A percentile compares a stretch with the other conserved stretches of the same genome.
phyloP scores from a whole-genome alignment of 1,139 yeast genomes.

The Zygosaccharomyces pseudobailii region DNA sequence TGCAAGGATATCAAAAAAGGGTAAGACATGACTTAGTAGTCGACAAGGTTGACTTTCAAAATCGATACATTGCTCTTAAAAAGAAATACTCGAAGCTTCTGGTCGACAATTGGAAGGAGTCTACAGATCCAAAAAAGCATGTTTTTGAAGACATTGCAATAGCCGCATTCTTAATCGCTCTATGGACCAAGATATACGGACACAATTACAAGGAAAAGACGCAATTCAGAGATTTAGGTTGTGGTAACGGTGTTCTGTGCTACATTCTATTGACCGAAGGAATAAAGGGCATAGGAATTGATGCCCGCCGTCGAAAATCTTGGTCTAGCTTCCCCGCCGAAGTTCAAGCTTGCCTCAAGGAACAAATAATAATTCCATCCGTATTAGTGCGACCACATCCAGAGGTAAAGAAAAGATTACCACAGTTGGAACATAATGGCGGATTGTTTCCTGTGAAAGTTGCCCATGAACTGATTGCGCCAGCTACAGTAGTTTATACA shows the following conservation, averaged over 20 bases:
- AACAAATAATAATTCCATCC: conserved; percentile 77
- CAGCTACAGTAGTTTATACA: conserved; percentile 33
- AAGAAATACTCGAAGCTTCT: conserved; percentile 72
- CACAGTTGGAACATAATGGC: conserved; percentile 55
- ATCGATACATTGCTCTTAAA: conserved; percentile 73
- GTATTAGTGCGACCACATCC: conserved; percentile 67
- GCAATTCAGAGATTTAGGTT: conserved; percentile 85
- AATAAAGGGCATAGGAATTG: conserved; percentile 76
- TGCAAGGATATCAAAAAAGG: conserved; percentile 79
- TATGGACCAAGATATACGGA: conserved; percentile 64
- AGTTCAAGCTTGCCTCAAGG: conserved; percentile 55
- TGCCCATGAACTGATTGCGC: conserved; percentile 34
- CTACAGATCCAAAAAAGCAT: conserved; percentile 92
- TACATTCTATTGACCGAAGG: conserved; percentile 77
- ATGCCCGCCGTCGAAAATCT: conserved; percentile 84
- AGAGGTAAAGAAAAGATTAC: conserved; percentile 48
- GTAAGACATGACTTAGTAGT: conserved; percentile 87
- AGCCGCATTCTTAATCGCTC: conserved; percentile 89
- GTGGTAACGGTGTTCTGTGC: conserved; percentile 90
- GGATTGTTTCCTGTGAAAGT: conserved; percentile 53
- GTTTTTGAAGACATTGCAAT: conserved; percentile 95
- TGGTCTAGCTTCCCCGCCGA: conserved; percentile 70
- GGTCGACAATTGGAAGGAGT: conserved; percentile 86
- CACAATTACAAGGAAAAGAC: conserved; percentile 41
- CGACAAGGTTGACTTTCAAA: conserved; percentile 76